Evolutionary conservation across 2,329 filamentous ascomycete genomes (phyloP), one percentile per base, ranked within the genome.

Genomic region (Penicillium psychrosexuale): DNA sequence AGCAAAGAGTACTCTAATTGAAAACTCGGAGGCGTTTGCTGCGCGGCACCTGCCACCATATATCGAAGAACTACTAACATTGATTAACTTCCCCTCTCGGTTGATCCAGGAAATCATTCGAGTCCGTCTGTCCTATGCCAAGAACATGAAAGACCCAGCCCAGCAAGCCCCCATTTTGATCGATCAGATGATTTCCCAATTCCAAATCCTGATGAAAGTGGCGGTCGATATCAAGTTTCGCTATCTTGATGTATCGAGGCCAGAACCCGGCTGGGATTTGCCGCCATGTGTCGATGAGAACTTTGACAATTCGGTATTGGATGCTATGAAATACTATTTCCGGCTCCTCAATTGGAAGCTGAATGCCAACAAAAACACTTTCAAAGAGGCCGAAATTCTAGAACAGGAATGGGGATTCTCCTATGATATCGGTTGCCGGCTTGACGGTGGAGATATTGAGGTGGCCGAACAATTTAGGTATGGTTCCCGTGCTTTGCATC

Each of bases 381-480:
- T 99, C 82, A 97, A 97, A 70, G 94, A 99, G 73, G 94, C 94
- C 7, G 94, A 99, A 78, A 88, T 99, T 61, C 78, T 99, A 45
- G 95, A 97, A 70, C 91, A 96, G 67, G 94, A 99, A 74, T 99
- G 94, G 94, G 91, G 91, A 54, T 97, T 97, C 68, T 95, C 90
- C 50, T 97, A 97, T 67, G 87, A 92, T 65, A 90, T 99, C 53
- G 94, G 93, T 27, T 85, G 90, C 46, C 89, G 94, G 70, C 82
- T 99, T n/a, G 87, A 95, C 64, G 89, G 90, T 30, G 95, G 94
- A 59, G 91, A 97, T 71, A 89, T 97, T 38, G 93, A 97, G 75
- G 94, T 97, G 39, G 94, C 94, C 1, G 94, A 97, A 77, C 94
- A 99, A 71, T 99, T 99, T 72, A 95, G 88, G 78, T 80, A 71